These are phyloP conservation scores for Alloascoidea africana DNA, from an alignment of 805 yeast genomes.

Conservation along the genomic window DNA sequence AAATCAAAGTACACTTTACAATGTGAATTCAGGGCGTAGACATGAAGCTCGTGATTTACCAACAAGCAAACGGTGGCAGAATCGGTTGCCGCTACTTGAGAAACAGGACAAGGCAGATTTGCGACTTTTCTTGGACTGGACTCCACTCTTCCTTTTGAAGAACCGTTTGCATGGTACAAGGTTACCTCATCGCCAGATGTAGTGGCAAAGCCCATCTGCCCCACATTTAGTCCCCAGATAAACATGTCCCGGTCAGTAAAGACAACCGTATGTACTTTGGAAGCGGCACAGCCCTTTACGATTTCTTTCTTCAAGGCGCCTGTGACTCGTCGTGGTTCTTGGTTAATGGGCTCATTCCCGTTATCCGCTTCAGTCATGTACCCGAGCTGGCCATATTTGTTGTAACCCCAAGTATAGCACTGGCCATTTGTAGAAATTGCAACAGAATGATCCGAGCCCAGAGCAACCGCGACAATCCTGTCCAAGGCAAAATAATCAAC, in stretches of 20 bases:
- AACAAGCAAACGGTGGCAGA: constrained; percentile 53
- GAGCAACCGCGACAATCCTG: constrained; percentile 22
- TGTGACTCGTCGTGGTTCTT: constrained; percentile 23
- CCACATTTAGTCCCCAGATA: constrained; percentile 70
- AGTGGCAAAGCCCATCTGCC: constrained; percentile 55
- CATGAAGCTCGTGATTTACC: constrained; percentile 41
- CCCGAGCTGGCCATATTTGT: constrained; percentile 55
- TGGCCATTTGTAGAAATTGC: constrained; percentile 35
- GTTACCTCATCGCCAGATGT: constrained; percentile 14
- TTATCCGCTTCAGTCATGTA: constrained; percentile 18
- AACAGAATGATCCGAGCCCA: constrained; percentile 56
- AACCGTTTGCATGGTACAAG: constrained; percentile 13
- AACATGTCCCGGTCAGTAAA: constrained; percentile 32
- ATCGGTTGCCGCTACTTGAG: constrained; percentile 49
- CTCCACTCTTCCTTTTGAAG: constrained; percentile 24
- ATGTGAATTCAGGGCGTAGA: constrained; percentile 42
- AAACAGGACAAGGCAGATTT: constrained; percentile 32
- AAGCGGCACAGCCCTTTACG: constrained; percentile 37
- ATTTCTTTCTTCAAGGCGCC: constrained; percentile 24
- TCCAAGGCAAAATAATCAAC: constrained; percentile 23
- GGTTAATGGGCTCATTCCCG: constrained; percentile 14
- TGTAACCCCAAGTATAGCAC: constrained; percentile 73
- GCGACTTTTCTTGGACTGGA: constrained; percentile 23
- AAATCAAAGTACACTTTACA: constrained; percentile 24
- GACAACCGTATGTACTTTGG: constrained; percentile 56